Conservation (phyloP, 371 early-diverging fungal genomes). For the Lichtheimia corymbifera region DNA sequence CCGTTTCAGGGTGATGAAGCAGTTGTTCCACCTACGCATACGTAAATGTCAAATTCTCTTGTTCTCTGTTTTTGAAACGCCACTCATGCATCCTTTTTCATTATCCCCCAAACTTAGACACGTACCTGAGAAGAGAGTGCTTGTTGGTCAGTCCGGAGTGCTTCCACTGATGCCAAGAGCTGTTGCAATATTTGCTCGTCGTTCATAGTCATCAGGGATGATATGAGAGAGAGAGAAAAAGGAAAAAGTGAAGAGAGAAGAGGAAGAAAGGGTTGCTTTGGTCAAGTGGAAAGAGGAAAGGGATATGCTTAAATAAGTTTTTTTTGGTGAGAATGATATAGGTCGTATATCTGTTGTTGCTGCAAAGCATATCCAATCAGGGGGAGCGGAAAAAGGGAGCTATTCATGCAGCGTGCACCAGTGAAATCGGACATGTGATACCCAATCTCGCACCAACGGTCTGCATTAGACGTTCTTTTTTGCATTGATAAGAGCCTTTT, state of each 20-base stretch:
- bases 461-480: no score
- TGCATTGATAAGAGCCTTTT: no score
- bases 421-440: slow-evolving; percentile 1
- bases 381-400: background rate
- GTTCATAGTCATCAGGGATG: background rate
- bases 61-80: no score
- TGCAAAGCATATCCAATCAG: slow-evolving; percentile 3
- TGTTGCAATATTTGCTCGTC: slow-evolving; percentile 28
- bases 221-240: slow-evolving; percentile 9
- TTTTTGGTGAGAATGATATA: background rate
- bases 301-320: slow-evolving; percentile 7
- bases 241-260: slow-evolving; percentile 1
- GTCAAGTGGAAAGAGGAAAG: slow-evolving; percentile 6
- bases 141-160: slow-evolving; percentile 27
- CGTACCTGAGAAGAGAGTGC: slow-evolving; percentile 30
- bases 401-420: slow-evolving; percentile 3
- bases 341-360: background rate
- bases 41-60: background rate
- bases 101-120: background rate
- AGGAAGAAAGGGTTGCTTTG: slow-evolving; percentile 4
- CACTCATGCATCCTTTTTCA: no score
- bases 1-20: background rate
- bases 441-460: background rate
- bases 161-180: slow-evolving; percentile 31
- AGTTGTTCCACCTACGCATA: slow-evolving; percentile 15